Evolutionary conservation across 345 rosid species (phyloP), one percentile per base, ranked within the genome.

Genomic region (Populus alba): DNA sequence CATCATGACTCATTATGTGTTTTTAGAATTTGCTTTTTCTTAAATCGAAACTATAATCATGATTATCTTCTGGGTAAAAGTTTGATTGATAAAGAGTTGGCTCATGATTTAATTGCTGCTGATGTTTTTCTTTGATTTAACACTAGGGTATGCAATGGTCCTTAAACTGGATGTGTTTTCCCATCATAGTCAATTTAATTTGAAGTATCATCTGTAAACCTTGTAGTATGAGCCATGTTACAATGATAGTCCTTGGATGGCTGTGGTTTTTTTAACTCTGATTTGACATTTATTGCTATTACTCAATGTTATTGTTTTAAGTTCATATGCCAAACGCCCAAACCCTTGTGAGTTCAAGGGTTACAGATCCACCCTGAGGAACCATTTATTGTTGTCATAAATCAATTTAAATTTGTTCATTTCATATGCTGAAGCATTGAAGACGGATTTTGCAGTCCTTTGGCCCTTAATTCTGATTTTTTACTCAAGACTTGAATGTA

Each of bases 281-380:
- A 10, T 72, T 66, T 78, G 47, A 33, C 51, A 35, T n/a, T 72
- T 68, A 37, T 38, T 77, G 16, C 22, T 3, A 68, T 55, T 23
- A n/a, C 43, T 69, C 38, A 35, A 37, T 65, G 51, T 66, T 75
- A 33, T n/a, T 59, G 25, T 66, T 72, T 72, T 33, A 49, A 65
- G 33, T 43, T 22, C 15, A 16, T 41, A 31, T 75, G 55, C 27
- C 35, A 31, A 43, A 72, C 22, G 27, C 17, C 62, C 23, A 31
- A 29, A 72, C 27, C 27, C 17, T 45, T 11, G 71, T 38, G 68
- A 35, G 57, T 49, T 55, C 22, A 39, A 66, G 72, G 39, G 25
- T 41, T 57, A 5, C 20, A 39, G 13, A 69, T 37, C 68, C 57
- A 55, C 43, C 57, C 13, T 37, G 67, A 37, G 16, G 59, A 39